phyloP scores from a whole-genome alignment of 768 basidiomycete species.

The Rhodotorula kratochvilovae region DNA sequence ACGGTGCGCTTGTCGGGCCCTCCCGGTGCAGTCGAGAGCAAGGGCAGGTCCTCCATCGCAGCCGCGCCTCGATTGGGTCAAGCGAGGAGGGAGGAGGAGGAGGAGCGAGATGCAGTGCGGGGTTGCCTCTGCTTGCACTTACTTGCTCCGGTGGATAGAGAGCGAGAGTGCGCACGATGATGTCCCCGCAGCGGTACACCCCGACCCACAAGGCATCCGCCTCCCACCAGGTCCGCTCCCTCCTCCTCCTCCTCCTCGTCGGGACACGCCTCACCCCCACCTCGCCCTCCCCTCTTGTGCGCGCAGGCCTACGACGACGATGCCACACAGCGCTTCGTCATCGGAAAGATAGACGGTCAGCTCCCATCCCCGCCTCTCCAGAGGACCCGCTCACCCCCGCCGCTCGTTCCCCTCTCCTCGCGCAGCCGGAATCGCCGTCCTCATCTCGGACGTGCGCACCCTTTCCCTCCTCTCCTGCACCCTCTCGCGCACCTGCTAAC shows the following conservation, averaged over 20 bases:
- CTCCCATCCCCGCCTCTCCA: background rate
- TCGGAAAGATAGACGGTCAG: slow-evolving; percentile 38
- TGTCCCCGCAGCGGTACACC: background rate
- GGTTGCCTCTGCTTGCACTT: too few species aligned
- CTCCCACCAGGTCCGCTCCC: background rate
- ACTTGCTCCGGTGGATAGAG: too few species aligned
- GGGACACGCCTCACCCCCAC: background rate
- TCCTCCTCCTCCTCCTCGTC: background rate
- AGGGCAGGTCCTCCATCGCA: background rate
- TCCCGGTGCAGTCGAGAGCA: background rate
- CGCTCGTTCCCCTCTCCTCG: background rate
- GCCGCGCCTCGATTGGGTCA: too few species aligned
- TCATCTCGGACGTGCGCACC: slow-evolving; percentile 40
- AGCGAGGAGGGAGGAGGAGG: background rate
- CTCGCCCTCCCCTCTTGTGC: background rate
- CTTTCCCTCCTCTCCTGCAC: too few species aligned
- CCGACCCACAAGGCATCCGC: background rate
- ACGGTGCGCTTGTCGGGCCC: slow-evolving; percentile 23
- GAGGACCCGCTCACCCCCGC: background rate
- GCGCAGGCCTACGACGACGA: slow-evolving; percentile 14
- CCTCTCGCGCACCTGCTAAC: too few species aligned
- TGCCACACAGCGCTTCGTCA: slow-evolving; percentile 22
- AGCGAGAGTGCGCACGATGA: background rate
- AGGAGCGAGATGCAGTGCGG: background rate
- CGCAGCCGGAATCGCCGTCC: slow-evolving; percentile 43